phyloP scores from a whole-genome alignment of 257 asterid genomes.

The Primulina huaijiensis region DNA sequence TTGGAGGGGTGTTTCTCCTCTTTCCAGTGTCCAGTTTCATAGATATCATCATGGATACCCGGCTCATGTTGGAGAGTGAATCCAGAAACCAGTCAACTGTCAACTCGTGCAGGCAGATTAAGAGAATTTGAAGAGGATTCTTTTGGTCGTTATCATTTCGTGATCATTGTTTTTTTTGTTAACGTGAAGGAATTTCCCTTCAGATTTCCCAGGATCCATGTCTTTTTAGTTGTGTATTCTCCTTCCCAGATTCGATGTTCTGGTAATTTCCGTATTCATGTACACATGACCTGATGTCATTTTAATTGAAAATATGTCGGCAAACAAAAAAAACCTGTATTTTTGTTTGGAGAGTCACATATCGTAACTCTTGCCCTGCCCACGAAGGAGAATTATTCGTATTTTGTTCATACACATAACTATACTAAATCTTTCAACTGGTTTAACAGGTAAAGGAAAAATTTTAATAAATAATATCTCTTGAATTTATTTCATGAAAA shows the following conservation, averaged over 20 bases:
- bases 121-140: conserved; percentile 46
- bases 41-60: too few relatives aligned
- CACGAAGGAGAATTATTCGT: neutral
- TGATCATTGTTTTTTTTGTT: conserved; percentile 34
- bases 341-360: too few relatives aligned
- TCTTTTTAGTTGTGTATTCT: neutral
- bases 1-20: conserved; percentile 52
- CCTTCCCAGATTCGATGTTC: neutral
- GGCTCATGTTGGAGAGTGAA: conserved; percentile 10
- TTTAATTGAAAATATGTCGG: too few relatives aligned
- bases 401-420: neutral
- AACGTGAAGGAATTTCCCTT: conserved; percentile 21
- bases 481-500: neutral
- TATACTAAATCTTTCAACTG: neutral
- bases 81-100: conserved; percentile 22
- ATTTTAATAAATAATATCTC: too few relatives aligned
- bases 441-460: neutral
- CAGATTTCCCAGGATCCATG: neutral
- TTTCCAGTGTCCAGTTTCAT: conserved; percentile 6
- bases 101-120: conserved; percentile 41
- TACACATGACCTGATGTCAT: too few relatives aligned
- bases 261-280: too few relatives aligned
- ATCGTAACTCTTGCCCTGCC: neutral
- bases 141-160: conserved; percentile 27
- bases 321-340: too few relatives aligned